Evolutionary conservation across 257 asterid species (phyloP).

Genomic region (Thymus quinquecostatus): DNA sequence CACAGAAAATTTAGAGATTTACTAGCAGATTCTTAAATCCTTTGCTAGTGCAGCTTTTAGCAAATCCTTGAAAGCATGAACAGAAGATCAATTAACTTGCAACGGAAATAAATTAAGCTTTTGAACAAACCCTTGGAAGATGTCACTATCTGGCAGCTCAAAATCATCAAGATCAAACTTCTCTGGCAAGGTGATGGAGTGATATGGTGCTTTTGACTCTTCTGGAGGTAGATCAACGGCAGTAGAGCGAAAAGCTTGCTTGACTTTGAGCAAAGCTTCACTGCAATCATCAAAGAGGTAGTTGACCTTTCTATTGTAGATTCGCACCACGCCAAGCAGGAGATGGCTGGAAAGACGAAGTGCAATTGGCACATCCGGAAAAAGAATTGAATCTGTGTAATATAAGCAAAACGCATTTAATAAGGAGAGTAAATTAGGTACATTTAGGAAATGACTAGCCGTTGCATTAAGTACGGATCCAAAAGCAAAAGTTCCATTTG

Average conservation of each 20-base stretch:
- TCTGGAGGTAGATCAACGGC: constrained; percentile 97
- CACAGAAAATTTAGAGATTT: neutral
- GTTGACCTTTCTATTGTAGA: constrained; percentile 89
- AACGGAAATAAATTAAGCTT: neutral
- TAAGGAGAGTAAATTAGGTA: neutral
- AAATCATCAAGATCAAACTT: constrained; percentile 97
- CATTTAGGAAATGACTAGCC: neutral
- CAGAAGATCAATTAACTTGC: constrained; percentile 17
- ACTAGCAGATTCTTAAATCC: constrained; percentile 9
- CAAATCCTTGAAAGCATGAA: constrained; percentile 20
- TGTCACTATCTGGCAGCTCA: constrained; percentile 90
- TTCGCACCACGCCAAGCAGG: constrained; percentile 96
- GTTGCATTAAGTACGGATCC: constrained; percentile 14
- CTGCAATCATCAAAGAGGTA: constrained; percentile 97
- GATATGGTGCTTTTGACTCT: constrained; percentile 96
- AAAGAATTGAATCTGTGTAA: constrained; percentile 74
- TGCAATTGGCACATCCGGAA: constrained; percentile 94
- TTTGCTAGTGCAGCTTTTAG: constrained; percentile 20
- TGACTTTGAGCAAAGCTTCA: constrained; percentile 89
- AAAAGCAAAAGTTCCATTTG: constrained; percentile 19
- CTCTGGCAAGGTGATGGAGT: constrained; percentile 94
- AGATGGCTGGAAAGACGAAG: constrained; percentile 96
- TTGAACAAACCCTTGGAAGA: constrained; percentile 75
- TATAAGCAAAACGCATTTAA: constrained; percentile 30
- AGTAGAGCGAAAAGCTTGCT: constrained; percentile 96